Evolutionary conservation across 257 asterid genomes (phyloP).

Genomic region (Asclepias syriaca): DNA sequence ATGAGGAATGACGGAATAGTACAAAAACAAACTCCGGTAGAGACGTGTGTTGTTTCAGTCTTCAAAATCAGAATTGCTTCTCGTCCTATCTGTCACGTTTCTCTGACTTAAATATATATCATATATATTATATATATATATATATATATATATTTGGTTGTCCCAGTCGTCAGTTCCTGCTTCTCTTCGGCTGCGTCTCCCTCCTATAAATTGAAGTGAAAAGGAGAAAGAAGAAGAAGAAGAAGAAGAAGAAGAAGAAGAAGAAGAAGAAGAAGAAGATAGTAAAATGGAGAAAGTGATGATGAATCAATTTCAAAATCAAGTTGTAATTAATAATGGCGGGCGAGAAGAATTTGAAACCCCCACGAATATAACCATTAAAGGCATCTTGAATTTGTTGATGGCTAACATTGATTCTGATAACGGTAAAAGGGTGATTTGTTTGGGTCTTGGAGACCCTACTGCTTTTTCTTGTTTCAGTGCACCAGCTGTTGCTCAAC

Average conservation of each 20-base stretch:
- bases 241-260: no score
- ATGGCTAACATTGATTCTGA: conserved; percentile 33
- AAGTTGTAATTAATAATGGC: not conserved
- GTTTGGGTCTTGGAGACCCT: conserved; percentile 84
- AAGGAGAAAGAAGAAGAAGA: no score
- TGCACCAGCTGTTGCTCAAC: conserved; percentile 47
- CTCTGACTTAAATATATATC: not conserved
- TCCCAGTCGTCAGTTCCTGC: not conserved
- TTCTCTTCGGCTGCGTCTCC: not conserved
- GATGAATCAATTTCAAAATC: conserved; percentile 6
- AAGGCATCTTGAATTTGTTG: conserved; percentile 63
- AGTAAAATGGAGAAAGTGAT: conserved; percentile 15
- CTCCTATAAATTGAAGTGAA: not conserved
- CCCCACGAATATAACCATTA: conserved; percentile 55
- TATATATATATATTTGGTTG: not conserved
- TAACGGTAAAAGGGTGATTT: conserved; percentile 38
- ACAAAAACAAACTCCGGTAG: not conserved
- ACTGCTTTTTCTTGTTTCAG: conserved; percentile 66
- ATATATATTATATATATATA: not conserved
- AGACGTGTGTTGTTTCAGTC: not conserved
- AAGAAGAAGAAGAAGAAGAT: no score
- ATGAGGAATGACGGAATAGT: not conserved
- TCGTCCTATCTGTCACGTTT: not conserved
- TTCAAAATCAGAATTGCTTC: not conserved
- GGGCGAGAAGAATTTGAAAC: conserved; percentile 28